Evolutionary conservation across 23 red algal species (phyloP), one percentile per base, ranked within the genome.

Genomic region (Gracilariopsis chorda): DNA sequence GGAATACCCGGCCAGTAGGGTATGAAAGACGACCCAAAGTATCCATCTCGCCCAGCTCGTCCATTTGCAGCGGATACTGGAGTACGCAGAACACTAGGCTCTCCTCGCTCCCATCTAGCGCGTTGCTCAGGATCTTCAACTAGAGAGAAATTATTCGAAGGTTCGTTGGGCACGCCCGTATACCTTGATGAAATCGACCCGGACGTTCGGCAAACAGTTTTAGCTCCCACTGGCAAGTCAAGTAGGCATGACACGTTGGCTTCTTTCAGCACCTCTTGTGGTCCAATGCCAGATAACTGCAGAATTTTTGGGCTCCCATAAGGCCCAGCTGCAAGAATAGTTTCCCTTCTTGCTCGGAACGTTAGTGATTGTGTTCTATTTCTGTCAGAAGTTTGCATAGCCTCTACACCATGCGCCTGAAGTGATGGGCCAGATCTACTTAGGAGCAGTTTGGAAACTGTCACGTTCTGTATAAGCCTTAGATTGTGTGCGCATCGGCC

Each of bases 211-310:
- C 57, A 61, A n/a, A 64, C 20, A 2, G 65, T 81, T 37, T 34
- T 41, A 3, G 17, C 29, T 0, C 91, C 91, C 40, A 94, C 91
- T 1, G 80, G 80, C 34, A 94, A 59, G 21, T 83, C 83, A 12
- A 89, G 21, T 30, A 40, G n/a, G 7, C 53, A 1, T 3, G 51
- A 10, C 33, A 96, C 83, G 23, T 57, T 47, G 2, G 64, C 39
- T 16, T 37, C 29, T 53, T 43, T 32, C 59, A 96, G 42, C 27
- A 88, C 37, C 41, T 82, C 68, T 1, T 29, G 25, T 5, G 65
- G 84, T 2, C 84, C 84, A 44, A 88, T 77, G 11, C 84, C 84
- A 0, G 84, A 88, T 23, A 88, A 29, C 65, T 74, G 62, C 62
- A 88, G 68, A 3, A 88, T 16, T 21, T 88, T 52, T 30, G 84